These are phyloP conservation scores for Hyphodiscus sp. DNA, from an alignment of 2,329 filamentous ascomycete species.

Conservation along the genomic window DNA sequence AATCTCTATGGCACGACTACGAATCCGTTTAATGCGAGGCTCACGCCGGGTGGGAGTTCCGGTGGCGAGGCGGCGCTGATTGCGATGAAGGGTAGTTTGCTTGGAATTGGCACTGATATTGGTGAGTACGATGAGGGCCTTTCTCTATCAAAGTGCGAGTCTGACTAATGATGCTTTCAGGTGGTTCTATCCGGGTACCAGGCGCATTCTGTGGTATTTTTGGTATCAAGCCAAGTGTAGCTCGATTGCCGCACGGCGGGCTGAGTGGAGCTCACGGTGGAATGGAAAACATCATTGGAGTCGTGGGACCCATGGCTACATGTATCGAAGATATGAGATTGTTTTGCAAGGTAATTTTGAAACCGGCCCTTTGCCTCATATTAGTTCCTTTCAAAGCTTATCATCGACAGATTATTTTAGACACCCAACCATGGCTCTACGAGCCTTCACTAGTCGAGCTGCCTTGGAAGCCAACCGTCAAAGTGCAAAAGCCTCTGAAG, in stretches of 20 bases:
- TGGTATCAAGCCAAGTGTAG: conserved; percentile 28
- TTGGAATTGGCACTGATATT: conserved; percentile 20
- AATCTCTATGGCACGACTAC: conserved; percentile 70
- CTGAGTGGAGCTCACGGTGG: conserved; percentile 40
- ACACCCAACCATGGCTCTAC: conserved; percentile 38
- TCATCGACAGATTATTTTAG: not conserved
- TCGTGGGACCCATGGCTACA: conserved; percentile 39
- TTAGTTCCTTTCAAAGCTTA: too few species aligned
- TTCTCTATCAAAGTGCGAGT: not conserved
- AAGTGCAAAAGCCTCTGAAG: conserved; percentile 26
- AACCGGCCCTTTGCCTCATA: not conserved
- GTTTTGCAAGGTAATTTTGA: not conserved
- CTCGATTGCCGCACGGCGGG: conserved; percentile 15
- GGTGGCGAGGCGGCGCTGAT: conserved; percentile 20
- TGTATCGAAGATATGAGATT: conserved; percentile 40
- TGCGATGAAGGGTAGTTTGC: conserved; percentile 15
- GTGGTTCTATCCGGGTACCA: conserved; percentile 19
- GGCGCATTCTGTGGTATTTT: conserved; percentile 42
- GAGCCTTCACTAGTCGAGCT: conserved; percentile 46
- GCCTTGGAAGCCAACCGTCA: conserved; percentile 35
- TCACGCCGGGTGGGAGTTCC: conserved; percentile 83
- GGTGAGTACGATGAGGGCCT: not conserved
- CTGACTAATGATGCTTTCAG: not conserved
- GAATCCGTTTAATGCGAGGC: conserved; percentile 72
- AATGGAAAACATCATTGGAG: conserved; percentile 44